Conservation (phyloP, 768 basidiomycete species). For the Lepiota brunneoincarnata region DNA sequence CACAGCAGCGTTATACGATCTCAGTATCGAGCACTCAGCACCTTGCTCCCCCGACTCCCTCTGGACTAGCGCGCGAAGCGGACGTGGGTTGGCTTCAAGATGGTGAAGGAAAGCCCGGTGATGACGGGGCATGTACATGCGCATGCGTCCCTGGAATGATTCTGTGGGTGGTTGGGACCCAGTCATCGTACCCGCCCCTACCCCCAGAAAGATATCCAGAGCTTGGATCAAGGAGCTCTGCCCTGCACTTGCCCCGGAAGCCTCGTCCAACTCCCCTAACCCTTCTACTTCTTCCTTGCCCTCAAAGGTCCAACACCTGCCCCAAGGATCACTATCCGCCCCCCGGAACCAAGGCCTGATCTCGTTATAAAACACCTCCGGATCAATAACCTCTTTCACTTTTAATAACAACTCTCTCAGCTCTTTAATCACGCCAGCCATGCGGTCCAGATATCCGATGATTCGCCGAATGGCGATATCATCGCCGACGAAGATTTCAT, state of each 20-base stretch:
- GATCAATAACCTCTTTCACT: conserved; percentile 71
- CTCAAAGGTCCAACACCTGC: conserved; percentile 54
- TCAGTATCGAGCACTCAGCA: conserved; percentile 30
- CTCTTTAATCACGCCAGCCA: conserved; percentile 64
- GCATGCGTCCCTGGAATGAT: conserved; percentile 70
- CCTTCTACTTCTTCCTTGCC: conserved; percentile 49
- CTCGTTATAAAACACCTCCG: conserved; percentile 65
- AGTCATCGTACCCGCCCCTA: conserved; percentile 32
- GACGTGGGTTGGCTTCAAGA: conserved; percentile 54
- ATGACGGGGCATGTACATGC: conserved; percentile 78
- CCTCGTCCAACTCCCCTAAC: conserved; percentile 43
- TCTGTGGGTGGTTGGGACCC: conserved; percentile 16
- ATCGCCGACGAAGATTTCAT: conserved; percentile 83
- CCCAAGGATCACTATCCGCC: conserved; percentile 45
- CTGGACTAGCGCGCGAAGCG: conserved; percentile 57
- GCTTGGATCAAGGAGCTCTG: conserved; percentile 79
- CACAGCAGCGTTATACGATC: conserved; percentile 67
- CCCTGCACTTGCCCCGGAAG: conserved; percentile 80
- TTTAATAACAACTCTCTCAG: conserved; percentile 57
- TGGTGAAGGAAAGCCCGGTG: conserved; percentile 75
- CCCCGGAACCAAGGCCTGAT: conserved; percentile 85
- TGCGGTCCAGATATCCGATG: conserved; percentile 58
- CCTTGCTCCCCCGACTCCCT: conserved; percentile 7
- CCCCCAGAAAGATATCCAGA: conserved; percentile 69
- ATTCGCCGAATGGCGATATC: conserved; percentile 61